Evolutionary conservation across 805 yeast species (phyloP), one percentile per base, ranked within the genome.

Genomic region (Pichia rugopelliculosa): DNA sequence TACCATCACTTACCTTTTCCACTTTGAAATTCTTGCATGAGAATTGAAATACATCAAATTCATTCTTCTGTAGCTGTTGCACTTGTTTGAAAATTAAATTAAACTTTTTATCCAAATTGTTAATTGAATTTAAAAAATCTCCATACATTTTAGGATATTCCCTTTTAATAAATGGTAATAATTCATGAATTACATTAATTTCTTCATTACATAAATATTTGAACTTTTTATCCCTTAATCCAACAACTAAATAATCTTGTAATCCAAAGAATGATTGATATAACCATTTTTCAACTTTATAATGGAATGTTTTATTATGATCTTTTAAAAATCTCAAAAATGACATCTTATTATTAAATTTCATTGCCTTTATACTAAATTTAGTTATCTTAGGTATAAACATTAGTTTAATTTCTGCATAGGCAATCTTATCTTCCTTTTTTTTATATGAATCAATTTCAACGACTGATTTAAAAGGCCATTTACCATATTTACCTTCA

Each of bases 221-320:
- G 18, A 40, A 48, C 4, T 34, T 13, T 5, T 11, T 7, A 39
- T 50, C 40, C 33, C 55, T 41, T 6, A 53, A 15, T n/a, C 58
- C 58, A 18, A 55, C 36, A 18, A 54, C 33, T 7, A 55, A 33
- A 2, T 34, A 40, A 30, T 48, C 48, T 17, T 44, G 48, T 41
- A 47, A 42, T 5, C 53, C 52, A 41, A 52, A 52, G 36, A 42
- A 47, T 22, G 48, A 39, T 39, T 55, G 58, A 17, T 27, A 43
- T 6, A 50, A 17, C 52, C 53, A 55, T 39, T 48, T 44, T 9
- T 39, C 27, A 6, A 52, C 11, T 17, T 42, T 42, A 13, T 3
- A 4, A 0, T 25, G n/a, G n/a, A 54, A 55, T 2, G 15, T 22
- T 2, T 23, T 25, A 3, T 42, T 43, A 27, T 47, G 45, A 6